phyloP scores from a whole-genome alignment of 352 stramenopile species.

The Globisporangium emineosum region DNA sequence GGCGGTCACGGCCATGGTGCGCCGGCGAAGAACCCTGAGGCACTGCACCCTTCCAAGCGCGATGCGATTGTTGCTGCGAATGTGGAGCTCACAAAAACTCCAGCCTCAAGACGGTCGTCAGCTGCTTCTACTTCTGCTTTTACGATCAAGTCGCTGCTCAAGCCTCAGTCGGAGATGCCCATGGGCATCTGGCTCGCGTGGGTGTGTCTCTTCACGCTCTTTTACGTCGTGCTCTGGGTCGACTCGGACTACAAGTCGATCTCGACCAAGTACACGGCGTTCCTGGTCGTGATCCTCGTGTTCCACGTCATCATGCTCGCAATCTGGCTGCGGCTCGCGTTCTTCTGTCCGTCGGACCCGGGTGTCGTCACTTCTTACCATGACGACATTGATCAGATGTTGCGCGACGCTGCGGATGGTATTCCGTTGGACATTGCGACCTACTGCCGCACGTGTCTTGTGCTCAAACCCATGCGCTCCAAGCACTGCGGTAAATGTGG shows the following conservation, averaged over 20 bases:
- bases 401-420: slow-evolving; percentile 40
- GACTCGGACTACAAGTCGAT: slow-evolving; percentile 44
- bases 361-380: slow-evolving; percentile 51
- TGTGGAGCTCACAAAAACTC: slow-evolving; percentile 28
- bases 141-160: slow-evolving; percentile 22
- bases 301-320: slow-evolving; percentile 46
- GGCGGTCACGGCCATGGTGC: slow-evolving; percentile 39
- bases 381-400: slow-evolving; percentile 48
- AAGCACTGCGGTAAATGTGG: slow-evolving; percentile 81
- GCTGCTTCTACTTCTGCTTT: slow-evolving; percentile 4
- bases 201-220: slow-evolving; percentile 65
- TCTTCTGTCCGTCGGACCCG: slow-evolving; percentile 56
- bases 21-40: slow-evolving; percentile 25
- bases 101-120: slow-evolving; percentile 16
- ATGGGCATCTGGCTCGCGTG: slow-evolving; percentile 82
- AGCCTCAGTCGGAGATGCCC: slow-evolving; percentile 56
- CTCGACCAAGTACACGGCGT: slow-evolving; percentile 25
- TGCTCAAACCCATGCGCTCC: slow-evolving; percentile 67
- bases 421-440: slow-evolving; percentile 37
- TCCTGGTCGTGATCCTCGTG: slow-evolving; percentile 37
- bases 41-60: slow-evolving; percentile 45
- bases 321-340: slow-evolving; percentile 49
- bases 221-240: slow-evolving; percentile 63
- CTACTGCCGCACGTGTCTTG: slow-evolving; percentile 70
- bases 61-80: slow-evolving; percentile 29